Percentiles rank a stretch among this genome's conserved stretches.
These are phyloP conservation scores for Bombardia bombarda DNA, from an alignment of 495 filamentous ascomycete genomes.

Conservation along the genomic window DNA sequence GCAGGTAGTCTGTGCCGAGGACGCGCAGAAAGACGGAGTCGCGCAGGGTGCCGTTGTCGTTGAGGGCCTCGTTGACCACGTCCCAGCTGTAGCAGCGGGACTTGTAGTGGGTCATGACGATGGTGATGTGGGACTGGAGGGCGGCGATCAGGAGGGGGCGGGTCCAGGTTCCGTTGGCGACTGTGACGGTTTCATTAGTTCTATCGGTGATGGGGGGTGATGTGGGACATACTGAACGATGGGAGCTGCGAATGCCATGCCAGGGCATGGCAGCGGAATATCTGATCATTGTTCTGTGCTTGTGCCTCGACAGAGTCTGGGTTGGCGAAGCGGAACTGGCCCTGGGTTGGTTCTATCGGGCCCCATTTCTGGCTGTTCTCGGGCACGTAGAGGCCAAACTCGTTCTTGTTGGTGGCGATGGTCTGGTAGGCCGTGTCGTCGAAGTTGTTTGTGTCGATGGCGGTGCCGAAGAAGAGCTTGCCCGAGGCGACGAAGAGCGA, in stretches of 20 bases:
- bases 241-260: conserved; percentile 56
- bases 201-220: background rate
- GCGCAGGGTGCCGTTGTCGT: conserved; percentile 34
- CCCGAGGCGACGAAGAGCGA: conserved; percentile 17
- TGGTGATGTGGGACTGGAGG: conserved; percentile 37
- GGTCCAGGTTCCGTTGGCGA: conserved; percentile 48
- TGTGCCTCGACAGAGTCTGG: conserved; percentile 40
- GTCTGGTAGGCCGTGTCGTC: conserved; percentile 42
- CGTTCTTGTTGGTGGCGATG: conserved; percentile 35
- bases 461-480: conserved; percentile 24
- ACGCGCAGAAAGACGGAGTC: conserved; percentile 26
- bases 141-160: conserved; percentile 39
- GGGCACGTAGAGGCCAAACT: conserved; percentile 52
- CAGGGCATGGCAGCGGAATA: conserved; percentile 51
- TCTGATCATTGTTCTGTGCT: conserved; percentile 41
- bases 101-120: conserved; percentile 40
- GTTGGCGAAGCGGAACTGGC: conserved; percentile 39
- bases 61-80: conserved; percentile 47
- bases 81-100: conserved; percentile 40
- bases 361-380: conserved; percentile 51
- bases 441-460: conserved; percentile 20
- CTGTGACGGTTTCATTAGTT: conserved; percentile 11
- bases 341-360: conserved; percentile 24
- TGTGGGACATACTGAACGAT: conserved; percentile 30
- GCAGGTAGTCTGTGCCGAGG: conserved; percentile 35